These are phyloP conservation scores for Nothopassalora personata DNA, from an alignment of 2,329 filamentous ascomycete genomes.

Conservation along the genomic window DNA sequence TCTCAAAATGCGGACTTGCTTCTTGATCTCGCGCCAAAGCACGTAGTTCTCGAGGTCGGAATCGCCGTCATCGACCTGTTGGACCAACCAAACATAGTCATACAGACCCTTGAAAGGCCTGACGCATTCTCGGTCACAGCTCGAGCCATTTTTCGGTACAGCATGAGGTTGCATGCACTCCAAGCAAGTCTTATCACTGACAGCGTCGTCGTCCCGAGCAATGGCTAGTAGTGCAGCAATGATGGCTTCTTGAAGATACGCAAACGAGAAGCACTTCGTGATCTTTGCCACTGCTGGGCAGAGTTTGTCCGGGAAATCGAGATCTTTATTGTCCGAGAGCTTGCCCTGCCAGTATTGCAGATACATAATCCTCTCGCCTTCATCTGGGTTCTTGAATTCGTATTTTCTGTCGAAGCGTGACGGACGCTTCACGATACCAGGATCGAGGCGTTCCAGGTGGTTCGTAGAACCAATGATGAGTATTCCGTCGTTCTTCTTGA, in stretches of 20 bases:
- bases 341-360: conserved; percentile 54
- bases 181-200: conserved; percentile 28
- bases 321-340: conserved; percentile 51
- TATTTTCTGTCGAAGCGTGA: conserved; percentile 64
- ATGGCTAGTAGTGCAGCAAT: conserved; percentile 58
- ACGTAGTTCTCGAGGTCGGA: conserved; percentile 47
- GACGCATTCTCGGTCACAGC: conserved; percentile 20
- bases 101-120: conserved; percentile 26
- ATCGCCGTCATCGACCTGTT: conserved; percentile 33
- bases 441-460: conserved; percentile 59
- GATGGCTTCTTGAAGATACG: conserved; percentile 66
- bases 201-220: conserved; percentile 43
- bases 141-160: conserved; percentile 12
- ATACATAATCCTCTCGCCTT: conserved; percentile 54
- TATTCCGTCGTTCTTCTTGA: conserved; percentile 65
- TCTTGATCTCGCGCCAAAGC: conserved; percentile 59
- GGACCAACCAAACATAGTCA: conserved; percentile 27
- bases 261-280: conserved; percentile 62
- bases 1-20: conserved; percentile 56
- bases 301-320: conserved; percentile 57
- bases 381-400: conserved; percentile 54
- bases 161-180: conserved; percentile 26
- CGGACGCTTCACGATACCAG: conserved; percentile 58
- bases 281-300: conserved; percentile 56
- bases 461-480: conserved; percentile 48